Percentiles rank a stretch among this genome's conserved stretches.
These are phyloP conservation scores for Inga oerstediana DNA, from an alignment of 306 rosid genomes.

Conservation along the genomic window DNA sequence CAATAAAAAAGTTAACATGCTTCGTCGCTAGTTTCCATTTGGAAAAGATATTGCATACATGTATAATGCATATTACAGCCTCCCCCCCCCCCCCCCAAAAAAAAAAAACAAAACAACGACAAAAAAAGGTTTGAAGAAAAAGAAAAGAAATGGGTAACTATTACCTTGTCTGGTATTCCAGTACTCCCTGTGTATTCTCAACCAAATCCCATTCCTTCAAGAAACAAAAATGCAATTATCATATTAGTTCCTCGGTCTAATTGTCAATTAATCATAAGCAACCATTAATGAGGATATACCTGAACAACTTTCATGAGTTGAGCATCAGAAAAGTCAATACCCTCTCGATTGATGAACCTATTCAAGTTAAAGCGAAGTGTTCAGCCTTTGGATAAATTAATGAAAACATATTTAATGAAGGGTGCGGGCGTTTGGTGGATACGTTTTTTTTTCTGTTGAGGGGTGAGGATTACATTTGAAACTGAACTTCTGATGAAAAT, in stretches of 20 bases:
- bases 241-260: slow-evolving; percentile 31
- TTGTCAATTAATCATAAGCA: slow-evolving; percentile 36
- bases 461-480: not conserved
- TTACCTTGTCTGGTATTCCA: slow-evolving; percentile 99
- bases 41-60: slow-evolving; percentile 9
- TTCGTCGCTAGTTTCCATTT: slow-evolving; percentile 8
- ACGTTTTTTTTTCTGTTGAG: not conserved
- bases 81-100: not conserved
- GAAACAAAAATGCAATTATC: slow-evolving; percentile 30
- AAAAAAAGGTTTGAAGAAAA: not conserved
- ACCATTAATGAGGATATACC: slow-evolving; percentile 51
- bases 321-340: slow-evolving; percentile 98
- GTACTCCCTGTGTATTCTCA: slow-evolving; percentile 88
- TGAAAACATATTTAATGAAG: not conserved
- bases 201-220: slow-evolving; percentile 96
- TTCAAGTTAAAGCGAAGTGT: slow-evolving; percentile 35
- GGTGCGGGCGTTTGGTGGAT: not conserved
- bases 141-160: slow-evolving; percentile 25
- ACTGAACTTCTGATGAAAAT: not conserved
- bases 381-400: slow-evolving; percentile 26
- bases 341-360: slow-evolving; percentile 92
- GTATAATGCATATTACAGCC: not conserved
- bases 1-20: not conserved
- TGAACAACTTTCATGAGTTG: slow-evolving; percentile 95
- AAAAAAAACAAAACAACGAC: too few species aligned